These are phyloP conservation scores for Pseudofabraea citricarpa DNA, from an alignment of 2,329 filamentous ascomycete genomes.

Conservation along the genomic window DNA sequence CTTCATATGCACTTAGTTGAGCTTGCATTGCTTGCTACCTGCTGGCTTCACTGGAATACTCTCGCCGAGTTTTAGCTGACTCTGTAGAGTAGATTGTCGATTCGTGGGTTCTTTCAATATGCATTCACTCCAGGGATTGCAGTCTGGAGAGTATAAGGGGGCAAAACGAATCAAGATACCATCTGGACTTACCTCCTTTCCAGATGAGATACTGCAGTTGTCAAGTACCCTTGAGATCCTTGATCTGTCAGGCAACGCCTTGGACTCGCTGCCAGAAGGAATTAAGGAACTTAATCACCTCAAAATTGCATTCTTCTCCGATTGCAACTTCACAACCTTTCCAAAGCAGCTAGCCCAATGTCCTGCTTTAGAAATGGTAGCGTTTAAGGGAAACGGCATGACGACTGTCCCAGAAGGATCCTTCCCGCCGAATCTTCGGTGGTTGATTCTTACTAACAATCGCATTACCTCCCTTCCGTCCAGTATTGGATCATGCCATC, in stretches of 20 bases:
- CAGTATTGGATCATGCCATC: slow-evolving; percentile 37
- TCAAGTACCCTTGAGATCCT: slow-evolving; percentile 38
- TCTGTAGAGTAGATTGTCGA: too few relatives aligned
- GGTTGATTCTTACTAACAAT: slow-evolving; percentile 45
- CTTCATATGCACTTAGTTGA: too few relatives aligned
- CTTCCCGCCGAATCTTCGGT: slow-evolving; percentile 38
- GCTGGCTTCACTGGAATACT: too few relatives aligned
- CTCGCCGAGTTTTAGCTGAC: too few relatives aligned
- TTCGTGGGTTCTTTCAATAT: too few relatives aligned
- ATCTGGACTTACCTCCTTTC: slow-evolving; percentile 28
- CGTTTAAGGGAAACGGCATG: slow-evolving; percentile 43
- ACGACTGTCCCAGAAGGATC: slow-evolving; percentile 33
- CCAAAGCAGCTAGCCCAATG: slow-evolving; percentile 37
- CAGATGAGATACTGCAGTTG: slow-evolving; percentile 34
- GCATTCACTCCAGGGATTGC: slow-evolving; percentile 9
- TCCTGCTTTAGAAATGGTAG: slow-evolving; percentile 42
- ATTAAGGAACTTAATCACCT: slow-evolving; percentile 37
- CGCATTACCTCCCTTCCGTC: slow-evolving; percentile 32
- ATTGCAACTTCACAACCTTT: slow-evolving; percentile 39
- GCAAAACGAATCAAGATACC: slow-evolving; percentile 23
- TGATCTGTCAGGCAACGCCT: slow-evolving; percentile 41
- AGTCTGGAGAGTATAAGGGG: slow-evolving; percentile 20
- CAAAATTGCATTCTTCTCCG: slow-evolving; percentile 41
- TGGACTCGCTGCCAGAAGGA: slow-evolving; percentile 35
- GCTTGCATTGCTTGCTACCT: too few relatives aligned